These are phyloP conservation scores for Fusarium sacchari DNA, from an alignment of 2,329 filamentous ascomycete species.

Conservation along the genomic window DNA sequence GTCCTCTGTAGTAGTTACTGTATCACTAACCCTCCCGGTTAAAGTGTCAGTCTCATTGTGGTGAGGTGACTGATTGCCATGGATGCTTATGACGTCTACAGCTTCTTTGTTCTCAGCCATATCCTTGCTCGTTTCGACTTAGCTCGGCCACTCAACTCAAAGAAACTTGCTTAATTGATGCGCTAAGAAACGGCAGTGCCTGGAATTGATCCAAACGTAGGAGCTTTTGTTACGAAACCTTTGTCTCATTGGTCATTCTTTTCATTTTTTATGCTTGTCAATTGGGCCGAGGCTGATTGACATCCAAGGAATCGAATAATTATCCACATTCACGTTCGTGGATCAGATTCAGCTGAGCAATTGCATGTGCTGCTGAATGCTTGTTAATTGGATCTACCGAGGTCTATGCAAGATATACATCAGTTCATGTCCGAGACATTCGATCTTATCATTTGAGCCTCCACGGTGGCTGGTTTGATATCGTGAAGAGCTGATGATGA, in stretches of 20 bases:
- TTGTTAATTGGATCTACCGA: constrained; percentile 12
- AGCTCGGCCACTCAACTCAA: constrained; percentile 24
- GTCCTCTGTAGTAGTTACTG: neutral
- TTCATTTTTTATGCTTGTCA: neutral
- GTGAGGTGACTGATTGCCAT: neutral
- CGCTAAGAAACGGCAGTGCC: constrained; percentile 28
- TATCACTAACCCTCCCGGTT: neutral
- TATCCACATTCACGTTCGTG: constrained; percentile 10
- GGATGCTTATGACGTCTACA: constrained; percentile 6
- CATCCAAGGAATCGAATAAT: neutral
- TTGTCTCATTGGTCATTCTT: neutral
- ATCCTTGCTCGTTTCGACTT: constrained; percentile 11
- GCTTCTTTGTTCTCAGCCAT: neutral
- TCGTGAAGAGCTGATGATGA: neutral
- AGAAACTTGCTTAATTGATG: constrained; percentile 1
- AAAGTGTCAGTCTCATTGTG: neutral
- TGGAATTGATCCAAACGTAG: constrained; percentile 12
- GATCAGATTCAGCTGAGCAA: neutral
- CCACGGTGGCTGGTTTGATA: neutral
- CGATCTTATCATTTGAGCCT: neutral
- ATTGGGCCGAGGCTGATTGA: constrained; percentile 1
- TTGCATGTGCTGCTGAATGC: neutral
- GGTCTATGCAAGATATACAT: neutral
- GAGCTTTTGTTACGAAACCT: constrained; percentile 1
- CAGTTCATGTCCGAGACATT: neutral